These are phyloP conservation scores for Claviceps paspali DNA, from an alignment of 2,329 filamentous ascomycete genomes.

Conservation along the genomic window DNA sequence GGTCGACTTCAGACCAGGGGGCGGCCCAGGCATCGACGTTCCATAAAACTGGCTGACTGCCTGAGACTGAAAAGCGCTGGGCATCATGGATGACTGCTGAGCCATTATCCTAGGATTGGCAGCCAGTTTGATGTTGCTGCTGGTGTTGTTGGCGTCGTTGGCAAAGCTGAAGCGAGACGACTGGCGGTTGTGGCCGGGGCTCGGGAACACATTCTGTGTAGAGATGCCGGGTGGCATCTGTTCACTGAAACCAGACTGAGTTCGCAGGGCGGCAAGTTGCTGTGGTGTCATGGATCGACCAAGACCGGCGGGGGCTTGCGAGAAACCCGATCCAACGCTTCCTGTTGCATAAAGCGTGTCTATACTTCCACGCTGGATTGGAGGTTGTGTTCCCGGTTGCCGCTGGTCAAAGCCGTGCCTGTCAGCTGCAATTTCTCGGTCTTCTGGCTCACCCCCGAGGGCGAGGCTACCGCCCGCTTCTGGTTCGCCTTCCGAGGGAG, in stretches of 20 bases:
- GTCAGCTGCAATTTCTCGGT: conserved; percentile 44
- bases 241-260: conserved; percentile 43
- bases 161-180: conserved; percentile 79
- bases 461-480: conserved; percentile 76
- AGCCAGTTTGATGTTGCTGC: conserved; percentile 55
- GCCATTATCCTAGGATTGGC: conserved; percentile 68
- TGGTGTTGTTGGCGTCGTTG: conserved; percentile 46
- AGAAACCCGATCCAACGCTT: conserved; percentile 30
- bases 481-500: conserved; percentile 51
- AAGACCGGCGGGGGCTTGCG: conserved; percentile 31
- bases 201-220: conserved; percentile 34
- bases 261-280: conserved; percentile 52
- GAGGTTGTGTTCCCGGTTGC: conserved; percentile 57
- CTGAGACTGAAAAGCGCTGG: conserved; percentile 43
- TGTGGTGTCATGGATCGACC: conserved; percentile 67
- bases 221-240: conserved; percentile 45
- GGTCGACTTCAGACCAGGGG: conserved; percentile 87
- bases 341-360: conserved; percentile 40
- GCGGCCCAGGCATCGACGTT: conserved; percentile 77
- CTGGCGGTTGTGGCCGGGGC: conserved; percentile 61
- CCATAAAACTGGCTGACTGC: conserved; percentile 61
- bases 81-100: conserved; percentile 81
- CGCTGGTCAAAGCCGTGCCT: conserved; percentile 39
- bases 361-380: conserved; percentile 50
- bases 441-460: conserved; percentile 84